These are phyloP conservation scores for Emiliania huxleyi DNA, from an alignment of 78 protist species.

Conservation along the genomic window DNA sequence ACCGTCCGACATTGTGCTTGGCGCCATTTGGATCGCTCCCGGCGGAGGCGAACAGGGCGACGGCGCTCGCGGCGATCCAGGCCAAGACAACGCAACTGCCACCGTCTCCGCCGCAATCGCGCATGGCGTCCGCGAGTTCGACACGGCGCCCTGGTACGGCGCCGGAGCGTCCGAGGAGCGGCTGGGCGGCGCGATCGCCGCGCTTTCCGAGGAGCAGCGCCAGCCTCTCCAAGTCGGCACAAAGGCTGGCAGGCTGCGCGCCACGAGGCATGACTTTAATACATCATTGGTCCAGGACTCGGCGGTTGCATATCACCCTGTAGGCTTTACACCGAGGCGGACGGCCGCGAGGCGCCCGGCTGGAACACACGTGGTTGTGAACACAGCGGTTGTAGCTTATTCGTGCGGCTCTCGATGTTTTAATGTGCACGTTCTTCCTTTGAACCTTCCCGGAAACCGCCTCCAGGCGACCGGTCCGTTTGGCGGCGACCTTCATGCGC, in stretches of 20 bases:
- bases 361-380: no score
- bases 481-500: background rate
- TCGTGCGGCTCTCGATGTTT: no score
- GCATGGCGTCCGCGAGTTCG: background rate
- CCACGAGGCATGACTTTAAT: no score
- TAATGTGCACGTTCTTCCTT: no score
- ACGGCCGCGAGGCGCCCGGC: no score
- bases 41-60: background rate
- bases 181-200: background rate
- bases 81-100: background rate
- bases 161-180: background rate
- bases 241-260: background rate
- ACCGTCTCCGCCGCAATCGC: background rate
- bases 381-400: no score
- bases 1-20: no score
- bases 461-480: background rate
- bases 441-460: no score
- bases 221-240: background rate
- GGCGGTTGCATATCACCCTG: no score
- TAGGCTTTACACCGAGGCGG: no score
- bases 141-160: background rate
- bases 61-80: background rate
- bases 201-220: background rate
- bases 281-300: no score
- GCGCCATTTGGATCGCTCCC: background rate